phyloP scores from a whole-genome alignment of 371 early-diverging fungal species.

The Mortierella sp. region DNA sequence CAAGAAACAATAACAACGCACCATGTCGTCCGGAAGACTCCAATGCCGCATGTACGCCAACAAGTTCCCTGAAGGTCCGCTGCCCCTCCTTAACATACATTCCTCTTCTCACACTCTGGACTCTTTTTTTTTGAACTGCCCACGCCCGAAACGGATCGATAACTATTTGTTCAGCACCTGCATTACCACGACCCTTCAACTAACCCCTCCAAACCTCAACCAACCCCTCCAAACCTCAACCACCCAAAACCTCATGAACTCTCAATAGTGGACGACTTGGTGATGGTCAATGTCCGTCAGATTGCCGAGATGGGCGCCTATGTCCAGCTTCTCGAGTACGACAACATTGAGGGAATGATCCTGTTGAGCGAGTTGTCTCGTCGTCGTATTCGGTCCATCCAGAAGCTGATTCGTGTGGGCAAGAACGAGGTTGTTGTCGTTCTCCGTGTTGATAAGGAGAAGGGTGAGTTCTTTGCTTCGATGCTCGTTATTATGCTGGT shows the following conservation, averaged over 20 bases:
- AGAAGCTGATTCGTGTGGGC: conserved; percentile 98
- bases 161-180: background rate
- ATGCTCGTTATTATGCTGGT: background rate
- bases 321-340: conserved; percentile 93
- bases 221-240: background rate
- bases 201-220: background rate
- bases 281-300: conserved; percentile 98
- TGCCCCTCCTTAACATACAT: background rate
- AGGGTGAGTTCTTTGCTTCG: conserved; percentile 72
- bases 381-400: conserved; percentile 98
- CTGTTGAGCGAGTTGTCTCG: conserved; percentile 96
- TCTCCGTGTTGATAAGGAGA: conserved; percentile 98
- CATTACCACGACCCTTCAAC: background rate
- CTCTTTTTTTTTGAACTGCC: background rate
- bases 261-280: conserved; percentile 90
- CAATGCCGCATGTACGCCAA: conserved; percentile 95
- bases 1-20: conserved; percentile 12
- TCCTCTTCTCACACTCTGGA: background rate
- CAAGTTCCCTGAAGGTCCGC: conserved; percentile 87
- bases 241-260: background rate
- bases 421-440: conserved; percentile 98
- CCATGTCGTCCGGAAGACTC: conserved; percentile 63
- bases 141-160: conserved; percentile 1
- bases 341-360: conserved; percentile 98
- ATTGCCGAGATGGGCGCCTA: conserved; percentile 99